Conservation (phyloP, 345 rosid species). For the Draba incana region DNA sequence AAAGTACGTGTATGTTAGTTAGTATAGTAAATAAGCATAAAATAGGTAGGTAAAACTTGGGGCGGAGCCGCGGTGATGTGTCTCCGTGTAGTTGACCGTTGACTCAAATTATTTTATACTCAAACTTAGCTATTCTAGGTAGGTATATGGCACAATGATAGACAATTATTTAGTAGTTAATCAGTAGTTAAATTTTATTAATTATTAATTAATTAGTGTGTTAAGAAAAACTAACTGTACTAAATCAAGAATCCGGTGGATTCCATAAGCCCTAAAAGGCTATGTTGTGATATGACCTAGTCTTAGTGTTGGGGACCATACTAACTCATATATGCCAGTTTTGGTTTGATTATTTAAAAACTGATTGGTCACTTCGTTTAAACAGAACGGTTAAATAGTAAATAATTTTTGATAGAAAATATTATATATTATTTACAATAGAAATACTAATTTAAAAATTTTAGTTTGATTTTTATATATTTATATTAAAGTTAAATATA, state of each 20-base stretch:
- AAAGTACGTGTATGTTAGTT: neutral
- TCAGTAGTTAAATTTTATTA: constrained; percentile 8
- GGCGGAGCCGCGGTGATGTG: constrained; percentile 39
- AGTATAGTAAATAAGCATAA: neutral
- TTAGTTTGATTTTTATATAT: too few relatives aligned
- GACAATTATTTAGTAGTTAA: constrained; percentile 29
- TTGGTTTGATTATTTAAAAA: constrained; percentile 16
- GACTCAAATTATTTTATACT: constrained; percentile 31
- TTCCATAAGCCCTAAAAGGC: constrained; percentile 35
- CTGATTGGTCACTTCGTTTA: too few relatives aligned
- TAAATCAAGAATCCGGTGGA: constrained; percentile 36
- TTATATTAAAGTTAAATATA: too few relatives aligned
- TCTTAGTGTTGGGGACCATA: constrained; percentile 36
- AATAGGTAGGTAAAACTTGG: neutral
- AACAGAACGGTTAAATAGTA: too few relatives aligned
- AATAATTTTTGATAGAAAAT: too few relatives aligned
- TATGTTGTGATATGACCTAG: constrained; percentile 20
- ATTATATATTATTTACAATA: too few relatives aligned
- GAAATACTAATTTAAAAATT: too few relatives aligned
- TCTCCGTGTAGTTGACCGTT: constrained; percentile 47
- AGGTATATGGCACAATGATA: neutral
- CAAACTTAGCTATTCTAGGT: too few relatives aligned
- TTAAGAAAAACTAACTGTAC: constrained; percentile 17
- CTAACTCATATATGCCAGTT: constrained; percentile 23
- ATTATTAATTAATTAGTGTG: neutral